Conservation (phyloP, 2,329 filamentous ascomycete species). For the Alternaria sp. region DNA sequence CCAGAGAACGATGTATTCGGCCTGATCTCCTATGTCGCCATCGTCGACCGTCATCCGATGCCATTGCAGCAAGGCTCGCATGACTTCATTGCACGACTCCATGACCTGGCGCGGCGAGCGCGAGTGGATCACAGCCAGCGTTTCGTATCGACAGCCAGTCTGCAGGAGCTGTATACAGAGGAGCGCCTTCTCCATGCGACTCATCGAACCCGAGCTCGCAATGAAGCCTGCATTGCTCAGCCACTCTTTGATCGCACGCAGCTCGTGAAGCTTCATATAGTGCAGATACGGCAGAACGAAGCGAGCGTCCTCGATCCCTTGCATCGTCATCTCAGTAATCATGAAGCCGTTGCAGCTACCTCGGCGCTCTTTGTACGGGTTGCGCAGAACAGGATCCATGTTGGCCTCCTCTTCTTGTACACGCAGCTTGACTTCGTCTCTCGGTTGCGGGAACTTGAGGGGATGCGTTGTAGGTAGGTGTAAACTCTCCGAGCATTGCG, state of each 20-base stretch:
- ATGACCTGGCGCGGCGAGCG: constrained; percentile 33
- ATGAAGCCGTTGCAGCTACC: constrained; percentile 27
- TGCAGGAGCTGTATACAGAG: constrained; percentile 36
- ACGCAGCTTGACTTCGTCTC: constrained; percentile 18
- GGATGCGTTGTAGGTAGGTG: constrained; percentile 7
- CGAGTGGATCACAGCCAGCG: constrained; percentile 36
- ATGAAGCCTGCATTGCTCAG: constrained; percentile 20
- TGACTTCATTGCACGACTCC: constrained; percentile 32
- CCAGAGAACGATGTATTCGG: constrained; percentile 26
- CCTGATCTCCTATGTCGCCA: constrained; percentile 3
- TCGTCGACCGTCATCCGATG: constrained; percentile 27
- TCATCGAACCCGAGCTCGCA: constrained; percentile 21
- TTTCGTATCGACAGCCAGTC: constrained; percentile 34
- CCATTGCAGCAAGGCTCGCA: constrained; percentile 31
- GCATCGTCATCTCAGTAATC: constrained; percentile 28
- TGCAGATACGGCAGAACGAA: constrained; percentile 28
- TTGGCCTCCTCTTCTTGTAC: constrained; percentile 23
- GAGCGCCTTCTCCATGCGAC: constrained; percentile 35
- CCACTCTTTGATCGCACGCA: constrained; percentile 29
- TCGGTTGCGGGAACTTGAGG: constrained; percentile 7
- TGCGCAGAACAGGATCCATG: constrained; percentile 7
- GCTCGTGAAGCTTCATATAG: constrained; percentile 35
- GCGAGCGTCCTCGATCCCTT: constrained; percentile 17
- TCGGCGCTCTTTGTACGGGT: constrained; percentile 22
- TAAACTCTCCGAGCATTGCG: neutral